Evolutionary conservation across 495 filamentous ascomycete species (phyloP), one percentile per base, ranked within the genome.

Genomic region (Penicillium bovifimosum): DNA sequence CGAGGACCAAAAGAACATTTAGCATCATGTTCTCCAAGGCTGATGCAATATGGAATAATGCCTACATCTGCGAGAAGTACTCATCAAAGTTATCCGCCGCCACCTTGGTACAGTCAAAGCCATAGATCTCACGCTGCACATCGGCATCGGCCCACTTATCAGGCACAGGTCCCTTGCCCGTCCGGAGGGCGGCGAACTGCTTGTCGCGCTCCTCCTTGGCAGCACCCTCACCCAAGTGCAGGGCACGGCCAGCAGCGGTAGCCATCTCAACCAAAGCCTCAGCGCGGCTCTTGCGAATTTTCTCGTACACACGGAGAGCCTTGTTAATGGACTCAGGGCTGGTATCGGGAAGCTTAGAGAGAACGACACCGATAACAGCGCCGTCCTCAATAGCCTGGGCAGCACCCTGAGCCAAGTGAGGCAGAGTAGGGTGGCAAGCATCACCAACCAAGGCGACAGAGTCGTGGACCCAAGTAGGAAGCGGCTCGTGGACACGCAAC

Each of bases 301-400:
- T 75, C 72, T 91, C 86, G 63, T 90, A 93, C 16, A 87, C 77
- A 47, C 76, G 74, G 41, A 93, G 75, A 8, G 81, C 80, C 59
- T 81, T 81, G 60, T 82, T 76, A 43, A 93, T 75, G 6, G 76
- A 73, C 32, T 77, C 76, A 1, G 81, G 71, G 5, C 69, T 71
- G 5, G 72, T 66, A 46, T 76, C 73, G 2, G 82, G 80, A 5
- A 86, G 68, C 39, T 69, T 63, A 40, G 76, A 68, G 8, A 92
- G 78, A 29, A 80, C 80, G 31, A 83, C 80, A n/a, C 79, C 84
- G 8, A 91, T 65, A 18, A 88, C 86, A 18, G 81, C 86, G 13
- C 80, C 85, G 61, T 91, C 86, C 70, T 93, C 88, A 47, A 91
- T 86, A 26, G 86, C 87, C 75, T 90, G 86, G n/a, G 87, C 88